These are phyloP conservation scores for Pseudocercospora fijiensis DNA, from an alignment of 2,329 filamentous ascomycete genomes.

Conservation along the genomic window DNA sequence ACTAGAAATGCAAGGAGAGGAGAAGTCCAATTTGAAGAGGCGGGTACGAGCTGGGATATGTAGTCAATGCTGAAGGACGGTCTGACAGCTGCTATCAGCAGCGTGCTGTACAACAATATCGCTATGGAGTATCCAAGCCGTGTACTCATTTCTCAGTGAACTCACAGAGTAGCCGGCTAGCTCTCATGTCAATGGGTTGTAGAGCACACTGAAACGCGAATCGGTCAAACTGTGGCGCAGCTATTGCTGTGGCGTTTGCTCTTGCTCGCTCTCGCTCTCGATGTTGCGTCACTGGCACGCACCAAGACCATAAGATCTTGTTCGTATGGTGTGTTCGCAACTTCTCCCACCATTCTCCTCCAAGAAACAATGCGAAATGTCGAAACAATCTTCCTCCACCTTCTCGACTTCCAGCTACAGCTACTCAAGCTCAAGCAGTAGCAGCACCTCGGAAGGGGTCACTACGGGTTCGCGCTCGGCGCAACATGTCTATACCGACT, in stretches of 20 bases:
- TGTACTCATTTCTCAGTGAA: not conserved
- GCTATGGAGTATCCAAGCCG: not conserved
- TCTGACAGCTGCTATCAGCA: not conserved
- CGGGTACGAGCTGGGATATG: conserved; percentile 4
- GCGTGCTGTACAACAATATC: not conserved
- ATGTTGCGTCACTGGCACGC: not conserved
- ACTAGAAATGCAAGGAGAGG: not conserved
- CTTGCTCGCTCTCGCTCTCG: not conserved
- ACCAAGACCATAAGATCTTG: conserved; percentile 3
- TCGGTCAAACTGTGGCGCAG: not conserved
- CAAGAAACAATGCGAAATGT: not conserved
- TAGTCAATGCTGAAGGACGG: not conserved
- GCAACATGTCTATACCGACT: conserved; percentile 30
- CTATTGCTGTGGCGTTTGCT: not conserved
- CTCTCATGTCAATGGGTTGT: not conserved
- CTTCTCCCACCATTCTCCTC: not conserved
- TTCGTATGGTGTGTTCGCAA: not conserved
- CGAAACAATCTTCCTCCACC: not conserved
- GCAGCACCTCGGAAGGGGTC: conserved; percentile 26
- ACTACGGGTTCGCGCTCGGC: conserved; percentile 28
- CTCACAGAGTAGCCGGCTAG: not conserved
- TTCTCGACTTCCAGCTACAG: conserved; percentile 20
- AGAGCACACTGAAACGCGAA: not conserved
- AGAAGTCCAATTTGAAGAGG: not conserved
- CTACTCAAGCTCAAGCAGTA: conserved; percentile 30